These are phyloP conservation scores for Panaeolus papilionaceus DNA, from an alignment of 768 basidiomycete species.

Conservation along the genomic window DNA sequence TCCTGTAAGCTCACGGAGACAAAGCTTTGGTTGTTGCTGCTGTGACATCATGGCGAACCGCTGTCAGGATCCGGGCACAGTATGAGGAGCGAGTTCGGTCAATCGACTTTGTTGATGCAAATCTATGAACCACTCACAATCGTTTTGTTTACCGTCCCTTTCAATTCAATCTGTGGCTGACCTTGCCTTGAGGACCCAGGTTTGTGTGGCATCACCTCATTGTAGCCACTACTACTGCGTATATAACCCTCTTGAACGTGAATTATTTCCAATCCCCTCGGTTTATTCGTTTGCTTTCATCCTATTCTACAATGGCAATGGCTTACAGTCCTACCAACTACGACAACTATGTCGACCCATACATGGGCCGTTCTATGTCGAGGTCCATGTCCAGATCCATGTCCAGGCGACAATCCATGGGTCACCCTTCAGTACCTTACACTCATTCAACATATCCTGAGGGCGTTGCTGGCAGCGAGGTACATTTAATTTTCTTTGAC, in stretches of 20 bases:
- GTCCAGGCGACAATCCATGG: constrained; percentile 48
- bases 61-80: constrained; percentile 13
- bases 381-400: constrained; percentile 28
- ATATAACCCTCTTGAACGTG: constrained; percentile 15
- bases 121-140: constrained; percentile 14
- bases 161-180: constrained; percentile 6
- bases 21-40: constrained; percentile 3
- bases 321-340: constrained; percentile 30
- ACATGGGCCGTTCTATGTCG: constrained; percentile 31
- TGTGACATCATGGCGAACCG: constrained; percentile 12
- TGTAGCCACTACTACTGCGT: constrained; percentile 13
- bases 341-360: constrained; percentile 32
- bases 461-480: constrained; percentile 48
- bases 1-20: constrained; percentile 5
- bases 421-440: constrained; percentile 41
- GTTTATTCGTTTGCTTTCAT: constrained; percentile 8
- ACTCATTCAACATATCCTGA: constrained; percentile 42
- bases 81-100: constrained; percentile 8
- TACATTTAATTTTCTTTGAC: constrained; percentile 31
- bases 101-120: constrained; percentile 14
- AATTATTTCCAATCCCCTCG: constrained; percentile 1
- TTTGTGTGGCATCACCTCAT: constrained; percentile 18
- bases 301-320: constrained; percentile 30
- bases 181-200: constrained; percentile 20
- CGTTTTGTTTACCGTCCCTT: constrained; percentile 10